Conservation (phyloP, 2,329 filamentous ascomycete genomes). For the Cercospora sp. region DNA sequence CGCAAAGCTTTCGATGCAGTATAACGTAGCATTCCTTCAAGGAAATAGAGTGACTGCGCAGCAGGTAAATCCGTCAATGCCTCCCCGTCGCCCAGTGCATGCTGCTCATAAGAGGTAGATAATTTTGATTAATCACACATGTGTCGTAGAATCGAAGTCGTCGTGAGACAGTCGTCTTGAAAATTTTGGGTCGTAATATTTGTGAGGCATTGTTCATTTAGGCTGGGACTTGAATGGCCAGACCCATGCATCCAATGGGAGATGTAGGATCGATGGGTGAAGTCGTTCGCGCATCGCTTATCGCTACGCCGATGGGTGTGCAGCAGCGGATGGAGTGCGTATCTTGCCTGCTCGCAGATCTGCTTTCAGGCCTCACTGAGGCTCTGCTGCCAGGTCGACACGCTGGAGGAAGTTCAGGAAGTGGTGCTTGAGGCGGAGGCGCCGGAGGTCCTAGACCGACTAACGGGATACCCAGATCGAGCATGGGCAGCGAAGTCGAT, state of each 20-base stretch:
- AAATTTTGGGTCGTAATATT: not conserved
- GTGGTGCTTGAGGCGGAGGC: conserved; percentile 49
- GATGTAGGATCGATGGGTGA: not conserved
- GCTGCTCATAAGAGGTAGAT: not conserved
- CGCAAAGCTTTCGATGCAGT: not conserved
- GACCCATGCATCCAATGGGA: not conserved
- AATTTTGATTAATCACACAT: not conserved
- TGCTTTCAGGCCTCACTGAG: conserved; percentile 2
- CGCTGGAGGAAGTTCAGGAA: conserved; percentile 37
- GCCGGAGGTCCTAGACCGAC: conserved; percentile 48
- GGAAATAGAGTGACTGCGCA: not conserved
- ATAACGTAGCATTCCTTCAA: not conserved
- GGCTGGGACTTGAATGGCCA: conserved; percentile 6
- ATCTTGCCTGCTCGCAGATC: conserved; percentile 18
- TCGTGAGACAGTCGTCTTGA: conserved; percentile 7
- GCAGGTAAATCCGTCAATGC: not conserved
- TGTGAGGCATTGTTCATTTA: not conserved
- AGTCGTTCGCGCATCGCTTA: conserved; percentile 11
- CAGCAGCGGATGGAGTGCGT: conserved; percentile 12
- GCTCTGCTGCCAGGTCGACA: conserved; percentile 19
- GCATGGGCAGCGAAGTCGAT: conserved; percentile 35
- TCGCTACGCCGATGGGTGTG: conserved; percentile 25
- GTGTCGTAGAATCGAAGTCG: not conserved
- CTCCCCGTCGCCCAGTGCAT: not conserved
- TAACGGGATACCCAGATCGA: conserved; percentile 41